Percentiles rank a stretch among this genome's conserved stretches.
phyloP scores from a whole-genome alignment of 2,329 filamentous ascomycete species.

The Curvularia spicifera region DNA sequence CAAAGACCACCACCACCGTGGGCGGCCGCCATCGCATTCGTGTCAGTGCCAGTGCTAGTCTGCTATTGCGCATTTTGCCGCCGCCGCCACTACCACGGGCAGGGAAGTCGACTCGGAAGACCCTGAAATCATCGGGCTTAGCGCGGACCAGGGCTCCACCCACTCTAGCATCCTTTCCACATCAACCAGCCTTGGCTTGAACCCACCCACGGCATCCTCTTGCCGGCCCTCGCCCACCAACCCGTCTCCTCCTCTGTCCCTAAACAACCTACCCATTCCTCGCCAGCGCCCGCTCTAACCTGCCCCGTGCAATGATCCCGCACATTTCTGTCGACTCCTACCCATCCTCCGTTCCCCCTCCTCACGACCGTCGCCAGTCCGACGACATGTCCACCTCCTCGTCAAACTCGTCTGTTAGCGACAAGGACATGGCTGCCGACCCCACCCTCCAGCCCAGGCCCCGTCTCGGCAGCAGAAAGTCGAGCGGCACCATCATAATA shows the following conservation, averaged over 20 bases:
- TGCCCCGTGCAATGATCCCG: conserved; percentile 29
- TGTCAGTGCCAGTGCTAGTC: no score
- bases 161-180: conserved; percentile 32
- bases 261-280: conserved; percentile 18
- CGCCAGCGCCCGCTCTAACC: conserved; percentile 25
- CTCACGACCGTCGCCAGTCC: conserved; percentile 32
- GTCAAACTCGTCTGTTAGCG: conserved; percentile 55
- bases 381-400: conserved; percentile 49
- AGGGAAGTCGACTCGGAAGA: conserved; percentile 19
- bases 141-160: conserved; percentile 14
- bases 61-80: conserved; percentile 7
- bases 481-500: conserved; percentile 82
- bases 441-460: conserved; percentile 64
- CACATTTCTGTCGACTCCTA: conserved; percentile 34
- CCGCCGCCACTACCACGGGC: conserved; percentile 22
- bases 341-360: conserved; percentile 33
- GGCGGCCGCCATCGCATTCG: no score
- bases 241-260: conserved; percentile 16
- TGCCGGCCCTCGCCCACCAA: conserved; percentile 24
- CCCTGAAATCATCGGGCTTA: conserved; percentile 18
- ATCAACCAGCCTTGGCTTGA: conserved; percentile 25
- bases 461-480: conserved; percentile 73
- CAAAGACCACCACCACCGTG: not conserved
- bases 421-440: conserved; percentile 50
- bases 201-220: conserved; percentile 28